A percentile compares a stretch with the other conserved stretches of the same genome.
Evolutionary conservation across 2,329 filamentous ascomycete species (phyloP).

Genomic region (Arthrinium phaeospermum): DNA sequence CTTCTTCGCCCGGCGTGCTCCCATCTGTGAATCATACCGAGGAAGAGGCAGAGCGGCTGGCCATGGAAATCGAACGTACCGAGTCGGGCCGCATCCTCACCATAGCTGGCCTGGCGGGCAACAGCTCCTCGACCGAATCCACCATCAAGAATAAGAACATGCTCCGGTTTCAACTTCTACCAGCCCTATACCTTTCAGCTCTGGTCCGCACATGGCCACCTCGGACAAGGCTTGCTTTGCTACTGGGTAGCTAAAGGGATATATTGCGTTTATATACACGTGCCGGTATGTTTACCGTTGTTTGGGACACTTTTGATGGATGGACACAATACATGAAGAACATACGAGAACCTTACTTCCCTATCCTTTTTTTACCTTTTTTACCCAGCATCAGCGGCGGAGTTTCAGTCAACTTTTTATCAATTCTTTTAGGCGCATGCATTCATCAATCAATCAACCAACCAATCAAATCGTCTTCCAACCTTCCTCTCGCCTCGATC

Average conservation of each 20-base stretch:
- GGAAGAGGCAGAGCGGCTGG: conserved; percentile 19
- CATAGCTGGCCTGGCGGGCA: background rate
- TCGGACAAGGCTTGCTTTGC: background rate
- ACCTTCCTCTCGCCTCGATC: background rate
- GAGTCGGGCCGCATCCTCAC: conserved; percentile 19
- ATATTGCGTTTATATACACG: background rate
- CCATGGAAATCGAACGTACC: conserved; percentile 21
- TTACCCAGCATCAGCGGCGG: conserved; percentile 15
- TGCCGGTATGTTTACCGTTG: background rate
- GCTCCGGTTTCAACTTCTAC: background rate
- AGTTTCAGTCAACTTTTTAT: conserved; percentile 8
- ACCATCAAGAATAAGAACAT: background rate
- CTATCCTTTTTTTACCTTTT: background rate
- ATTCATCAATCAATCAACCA: background rate
- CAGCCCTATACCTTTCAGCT: background rate
- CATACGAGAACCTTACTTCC: background rate
- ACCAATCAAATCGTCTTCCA: background rate
- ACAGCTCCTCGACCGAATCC: background rate
- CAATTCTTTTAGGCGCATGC: conserved; percentile 1
- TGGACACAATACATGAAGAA: conserved; percentile 10
- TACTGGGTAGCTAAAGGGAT: background rate
- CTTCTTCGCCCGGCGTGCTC: conserved; percentile 15
- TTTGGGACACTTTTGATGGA: background rate
- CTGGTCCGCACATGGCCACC: background rate
- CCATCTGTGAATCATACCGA: conserved; percentile 8